These are phyloP conservation scores for Flueggea neowawraea DNA, from an alignment of 441 rosid genomes.

Conservation along the genomic window DNA sequence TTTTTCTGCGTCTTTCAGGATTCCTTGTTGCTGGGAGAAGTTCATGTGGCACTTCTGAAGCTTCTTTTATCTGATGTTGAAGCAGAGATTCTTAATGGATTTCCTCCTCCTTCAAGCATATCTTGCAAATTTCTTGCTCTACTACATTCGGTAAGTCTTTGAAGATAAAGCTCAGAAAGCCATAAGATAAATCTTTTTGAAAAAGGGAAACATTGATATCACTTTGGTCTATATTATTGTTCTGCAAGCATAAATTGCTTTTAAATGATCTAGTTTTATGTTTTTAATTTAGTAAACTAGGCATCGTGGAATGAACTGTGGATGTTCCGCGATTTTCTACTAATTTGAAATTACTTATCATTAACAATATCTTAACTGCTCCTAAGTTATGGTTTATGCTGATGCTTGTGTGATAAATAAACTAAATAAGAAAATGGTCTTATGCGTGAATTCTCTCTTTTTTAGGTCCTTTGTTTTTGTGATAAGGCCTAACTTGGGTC, in stretches of 20 bases:
- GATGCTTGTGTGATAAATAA: neutral
- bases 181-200: no score
- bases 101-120: conserved; percentile 46
- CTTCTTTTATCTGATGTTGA: conserved; percentile 75
- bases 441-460: neutral
- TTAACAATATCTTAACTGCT: neutral
- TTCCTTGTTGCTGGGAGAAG: conserved; percentile 82
- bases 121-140: conserved; percentile 95
- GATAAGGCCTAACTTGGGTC: neutral
- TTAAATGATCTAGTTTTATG: neutral
- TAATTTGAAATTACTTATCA: neutral
- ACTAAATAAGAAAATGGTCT: neutral
- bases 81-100: conserved; percentile 53
- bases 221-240: no score
- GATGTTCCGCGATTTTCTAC: neutral
- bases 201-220: no score
- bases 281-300: neutral
- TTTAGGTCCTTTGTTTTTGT: neutral
- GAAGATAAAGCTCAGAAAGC: neutral
- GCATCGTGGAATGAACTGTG: neutral
- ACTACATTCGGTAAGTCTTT: conserved; percentile 74
- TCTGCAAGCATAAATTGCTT: no score
- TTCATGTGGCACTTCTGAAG: conserved; percentile 82
- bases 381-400: neutral
- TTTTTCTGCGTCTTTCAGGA: conserved; percentile 44